Evolutionary conservation across 1,284 basidiomycete species (phyloP), one percentile per base, ranked within the genome.

Genomic region (Marasmius sp.): DNA sequence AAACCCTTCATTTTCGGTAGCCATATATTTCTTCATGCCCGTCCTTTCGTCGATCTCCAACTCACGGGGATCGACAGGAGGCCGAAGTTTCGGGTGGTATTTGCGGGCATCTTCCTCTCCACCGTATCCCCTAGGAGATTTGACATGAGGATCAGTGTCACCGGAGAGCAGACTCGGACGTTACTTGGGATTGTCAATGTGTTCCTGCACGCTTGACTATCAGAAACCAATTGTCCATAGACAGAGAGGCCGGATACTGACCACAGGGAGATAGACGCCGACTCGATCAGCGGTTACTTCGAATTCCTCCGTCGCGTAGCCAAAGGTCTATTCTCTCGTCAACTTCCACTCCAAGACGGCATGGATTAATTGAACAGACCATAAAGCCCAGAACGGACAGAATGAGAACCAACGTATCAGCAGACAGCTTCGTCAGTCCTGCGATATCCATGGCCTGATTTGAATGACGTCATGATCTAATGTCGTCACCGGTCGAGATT

Each of bases 21-120:
- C 85, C 73, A 86, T 84, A 69, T 87, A 86, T 61, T 83, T 85
- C 79, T 94, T 94, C 92, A 95, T 94, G 22, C 93, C 93, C 1
- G 86, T 93, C n/a, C 81, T 77, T 37, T 83, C 79, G 70, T 95
- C 93, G 59, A 95, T 87, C 70, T 94, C 88, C 34, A 95, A 83
- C 72, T 95, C 93, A 56, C 83, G 76, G 12, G 79, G 80, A 61
- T 86, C 74, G 53, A 95, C 86, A 2, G 92, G 93, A 16, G 88
- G 89, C 58, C 93, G 85, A 48, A 95, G 83, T 59, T 89, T 87
- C 1, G 85, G 81, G 68, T 92, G 85, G 68, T 82, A 84, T 63
- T 78, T 73, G 53, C 87, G 84, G 11, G 89, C 85, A 71, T 92
- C 86, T 75, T 94, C 89, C 58, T 86, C 86, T 64, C 87, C 89